These are phyloP conservation scores for Trichoderma semiorbis DNA, from an alignment of 2,329 filamentous ascomycete species.

Conservation along the genomic window DNA sequence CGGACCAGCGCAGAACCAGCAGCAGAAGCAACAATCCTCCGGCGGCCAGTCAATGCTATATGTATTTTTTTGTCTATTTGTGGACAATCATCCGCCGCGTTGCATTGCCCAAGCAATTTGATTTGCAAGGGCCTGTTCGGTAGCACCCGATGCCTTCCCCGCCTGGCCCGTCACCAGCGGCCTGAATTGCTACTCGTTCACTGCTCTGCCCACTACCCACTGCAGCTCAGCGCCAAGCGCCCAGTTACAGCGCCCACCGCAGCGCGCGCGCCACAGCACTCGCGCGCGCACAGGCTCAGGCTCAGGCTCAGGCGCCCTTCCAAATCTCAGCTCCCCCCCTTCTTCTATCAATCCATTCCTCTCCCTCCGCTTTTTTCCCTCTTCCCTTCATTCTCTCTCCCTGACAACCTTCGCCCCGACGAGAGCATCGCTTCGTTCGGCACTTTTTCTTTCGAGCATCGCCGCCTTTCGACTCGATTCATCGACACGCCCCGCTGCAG, in stretches of 20 bases:
- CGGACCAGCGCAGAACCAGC: not conserved
- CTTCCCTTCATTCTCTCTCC: constrained; percentile 9
- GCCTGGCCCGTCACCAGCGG: not conserved
- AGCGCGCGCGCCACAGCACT: constrained; percentile 17
- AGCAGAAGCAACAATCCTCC: not conserved
- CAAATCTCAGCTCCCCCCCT: constrained; percentile 1
- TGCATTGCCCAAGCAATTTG: constrained; percentile 1
- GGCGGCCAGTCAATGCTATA: not conserved
- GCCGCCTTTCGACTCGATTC: constrained; percentile 3
- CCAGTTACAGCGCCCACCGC: constrained; percentile 8
- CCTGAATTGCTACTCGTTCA: not conserved
- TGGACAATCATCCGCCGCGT: not conserved
- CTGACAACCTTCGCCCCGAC: constrained; percentile 16
- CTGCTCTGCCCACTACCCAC: constrained; percentile 2
- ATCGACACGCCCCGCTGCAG: not conserved
- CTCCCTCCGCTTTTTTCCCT: constrained; percentile 14
- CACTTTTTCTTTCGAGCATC: constrained; percentile 9
- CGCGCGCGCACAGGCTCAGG: constrained; percentile 10
- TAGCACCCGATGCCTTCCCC: constrained; percentile 15
- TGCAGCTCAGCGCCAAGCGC: constrained; percentile 11
- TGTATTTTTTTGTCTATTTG: not conserved
- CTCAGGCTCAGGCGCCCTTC: constrained; percentile 17
- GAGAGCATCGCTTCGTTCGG: constrained; percentile 19
- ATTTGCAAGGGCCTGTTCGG: not conserved
- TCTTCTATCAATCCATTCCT: not conserved